Percentiles rank a stretch among this genome's conserved stretches.
Evolutionary conservation across 2,329 filamentous ascomycete genomes (phyloP).

Genomic region (Gremmenia infestans): DNA sequence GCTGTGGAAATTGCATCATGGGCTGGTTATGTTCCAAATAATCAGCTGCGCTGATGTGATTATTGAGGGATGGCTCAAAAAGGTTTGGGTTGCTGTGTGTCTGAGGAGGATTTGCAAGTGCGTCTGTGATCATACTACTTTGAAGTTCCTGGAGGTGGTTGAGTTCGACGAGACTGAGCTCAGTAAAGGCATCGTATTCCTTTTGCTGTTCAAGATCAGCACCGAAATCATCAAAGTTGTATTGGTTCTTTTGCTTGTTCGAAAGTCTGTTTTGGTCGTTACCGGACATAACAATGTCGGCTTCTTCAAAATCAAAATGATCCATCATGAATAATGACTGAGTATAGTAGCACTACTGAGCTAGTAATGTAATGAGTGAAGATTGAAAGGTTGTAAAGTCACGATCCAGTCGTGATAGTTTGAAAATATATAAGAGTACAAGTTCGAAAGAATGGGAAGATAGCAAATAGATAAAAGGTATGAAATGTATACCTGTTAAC

Average conservation of each 20-base stretch:
- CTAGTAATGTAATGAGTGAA: neutral
- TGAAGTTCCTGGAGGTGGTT: too few species aligned
- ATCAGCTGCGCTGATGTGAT: too few species aligned
- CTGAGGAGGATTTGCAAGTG: too few species aligned
- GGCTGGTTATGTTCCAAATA: too few species aligned
- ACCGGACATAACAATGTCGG: neutral
- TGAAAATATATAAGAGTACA: neutral
- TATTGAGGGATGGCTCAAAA: too few species aligned
- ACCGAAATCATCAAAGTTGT: too few species aligned
- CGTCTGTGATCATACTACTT: too few species aligned
- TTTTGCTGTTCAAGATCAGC: too few species aligned
- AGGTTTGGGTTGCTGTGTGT: too few species aligned
- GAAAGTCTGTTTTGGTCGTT: neutral
- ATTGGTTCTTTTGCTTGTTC: neutral
- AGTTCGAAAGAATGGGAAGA: neutral
- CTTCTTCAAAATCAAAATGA: neutral
- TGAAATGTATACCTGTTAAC: neutral
- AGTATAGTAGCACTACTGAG: slow-evolving; percentile 14
- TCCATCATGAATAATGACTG: neutral
- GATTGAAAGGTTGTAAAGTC: neutral
- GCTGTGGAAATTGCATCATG: too few species aligned
- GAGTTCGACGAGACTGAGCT: too few species aligned
- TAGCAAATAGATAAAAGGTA: neutral
- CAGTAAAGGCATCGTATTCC: too few species aligned
- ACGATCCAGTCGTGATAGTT: slow-evolving; percentile 16